Percentiles rank a stretch among this genome's conserved stretches.
These are phyloP conservation scores for Trichosporon sp. DNA, from an alignment of 1,284 basidiomycete genomes.

Conservation along the genomic window DNA sequence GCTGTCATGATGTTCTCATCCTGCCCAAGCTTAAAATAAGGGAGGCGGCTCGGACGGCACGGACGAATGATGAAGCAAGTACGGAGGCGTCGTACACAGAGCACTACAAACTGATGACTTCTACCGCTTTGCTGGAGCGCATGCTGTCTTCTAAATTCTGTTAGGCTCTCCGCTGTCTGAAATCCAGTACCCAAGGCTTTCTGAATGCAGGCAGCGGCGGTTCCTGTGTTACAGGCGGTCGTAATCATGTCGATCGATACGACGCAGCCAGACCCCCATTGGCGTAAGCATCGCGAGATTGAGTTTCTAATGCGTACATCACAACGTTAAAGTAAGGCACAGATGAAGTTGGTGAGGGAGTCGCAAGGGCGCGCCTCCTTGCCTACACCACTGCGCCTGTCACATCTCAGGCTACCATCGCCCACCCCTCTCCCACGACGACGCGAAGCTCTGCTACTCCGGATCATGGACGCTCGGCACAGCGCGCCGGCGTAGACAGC, in stretches of 20 bases:
- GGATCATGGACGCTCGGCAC: too few relatives aligned
- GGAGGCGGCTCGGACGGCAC: neutral
- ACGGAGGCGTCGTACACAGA: neutral
- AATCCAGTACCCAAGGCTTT: neutral
- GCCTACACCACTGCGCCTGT: neutral
- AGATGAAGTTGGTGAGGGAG: neutral
- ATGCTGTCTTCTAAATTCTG: neutral
- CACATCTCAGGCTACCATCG: neutral
- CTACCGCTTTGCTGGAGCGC: neutral
- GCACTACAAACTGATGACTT: neutral
- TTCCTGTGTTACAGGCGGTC: neutral
- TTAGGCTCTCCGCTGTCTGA: neutral
- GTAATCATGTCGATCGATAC: neutral
- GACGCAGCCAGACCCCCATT: neutral
- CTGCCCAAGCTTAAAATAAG: neutral
- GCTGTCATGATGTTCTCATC: neutral
- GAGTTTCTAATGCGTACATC: neutral
- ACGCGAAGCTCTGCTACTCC: too few relatives aligned
- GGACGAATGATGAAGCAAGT: neutral
- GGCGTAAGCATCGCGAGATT: neutral
- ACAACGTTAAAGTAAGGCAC: constrained; percentile 10
- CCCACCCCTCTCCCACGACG: too few relatives aligned
- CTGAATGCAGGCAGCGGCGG: neutral
- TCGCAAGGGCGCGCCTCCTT: neutral
- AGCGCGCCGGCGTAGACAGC: too few relatives aligned